Evolutionary conservation across 371 early-diverging fungal genomes (phyloP).

Genomic region (Phascolomyces articulosus): DNA sequence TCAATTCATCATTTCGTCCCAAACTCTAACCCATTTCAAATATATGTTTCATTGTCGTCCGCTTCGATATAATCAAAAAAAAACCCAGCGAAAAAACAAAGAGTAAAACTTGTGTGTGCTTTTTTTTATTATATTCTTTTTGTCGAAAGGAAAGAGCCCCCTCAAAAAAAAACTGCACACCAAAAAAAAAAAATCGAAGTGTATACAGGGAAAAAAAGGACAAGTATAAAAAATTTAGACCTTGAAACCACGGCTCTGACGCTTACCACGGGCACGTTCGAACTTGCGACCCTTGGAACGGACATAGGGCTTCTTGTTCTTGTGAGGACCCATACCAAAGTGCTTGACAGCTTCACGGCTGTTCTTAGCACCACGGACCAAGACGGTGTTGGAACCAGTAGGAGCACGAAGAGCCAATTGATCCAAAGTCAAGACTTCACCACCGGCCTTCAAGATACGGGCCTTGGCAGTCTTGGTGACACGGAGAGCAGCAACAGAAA

Average conservation of each 20-base stretch:
- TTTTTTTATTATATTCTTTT: no score
- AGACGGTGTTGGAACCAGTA: constrained; percentile 93
- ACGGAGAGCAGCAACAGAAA: constrained; percentile 93
- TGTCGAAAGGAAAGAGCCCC: no score
- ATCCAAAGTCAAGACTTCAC: constrained; percentile 97
- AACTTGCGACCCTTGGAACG: constrained; percentile 99
- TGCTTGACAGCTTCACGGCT: constrained; percentile 96
- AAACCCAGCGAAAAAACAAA: no score
- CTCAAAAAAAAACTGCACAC: no score
- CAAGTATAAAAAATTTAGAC: constrained; percentile 51
- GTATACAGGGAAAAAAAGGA: no score
- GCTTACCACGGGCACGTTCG: constrained; percentile 98
- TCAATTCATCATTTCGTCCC: no score
- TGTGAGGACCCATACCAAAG: constrained; percentile 77
- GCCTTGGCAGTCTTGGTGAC: constrained; percentile 96
- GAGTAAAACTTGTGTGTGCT: no score
- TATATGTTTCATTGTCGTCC: no score
- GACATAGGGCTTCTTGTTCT: constrained; percentile 89
- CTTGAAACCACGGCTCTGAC: constrained; percentile 95
- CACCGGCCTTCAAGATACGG: constrained; percentile 97
- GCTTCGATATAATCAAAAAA: no score
- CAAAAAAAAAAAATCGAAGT: no score
- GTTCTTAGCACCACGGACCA: constrained; percentile 93
- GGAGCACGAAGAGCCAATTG: constrained; percentile 98
- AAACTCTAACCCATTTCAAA: no score